Percentiles rank a stretch among this genome's conserved stretches.
Evolutionary conservation across 2,329 filamentous ascomycete species (phyloP).

Genomic region (Claviceps sp.): DNA sequence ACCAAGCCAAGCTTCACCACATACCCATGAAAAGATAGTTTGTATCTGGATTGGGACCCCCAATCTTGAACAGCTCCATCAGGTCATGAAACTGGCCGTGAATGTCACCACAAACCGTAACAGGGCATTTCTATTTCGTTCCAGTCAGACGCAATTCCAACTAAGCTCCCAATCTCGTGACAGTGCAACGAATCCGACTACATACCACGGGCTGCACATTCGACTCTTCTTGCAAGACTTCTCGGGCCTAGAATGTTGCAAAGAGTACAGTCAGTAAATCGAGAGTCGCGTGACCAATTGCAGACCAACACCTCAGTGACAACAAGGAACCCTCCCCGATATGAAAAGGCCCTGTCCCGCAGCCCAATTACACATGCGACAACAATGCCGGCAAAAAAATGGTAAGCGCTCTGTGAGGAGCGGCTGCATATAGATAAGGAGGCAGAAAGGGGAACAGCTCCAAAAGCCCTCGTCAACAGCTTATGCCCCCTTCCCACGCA

Average conservation of each 20-base stretch:
- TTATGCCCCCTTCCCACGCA: background rate
- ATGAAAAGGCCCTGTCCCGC: background rate
- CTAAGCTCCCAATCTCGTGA: background rate
- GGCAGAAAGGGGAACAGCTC: background rate
- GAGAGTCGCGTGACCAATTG: background rate
- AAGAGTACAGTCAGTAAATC: slow-evolving; percentile 16
- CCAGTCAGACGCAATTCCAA: slow-evolving; percentile 1
- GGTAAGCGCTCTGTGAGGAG: background rate
- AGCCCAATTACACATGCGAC: background rate
- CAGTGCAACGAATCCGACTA: slow-evolving; percentile 9
- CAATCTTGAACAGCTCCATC: slow-evolving; percentile 99
- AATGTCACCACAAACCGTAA: slow-evolving; percentile 97
- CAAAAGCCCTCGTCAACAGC: background rate
- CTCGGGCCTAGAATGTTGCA: slow-evolving; percentile 54
- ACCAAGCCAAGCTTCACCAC: slow-evolving; percentile 13
- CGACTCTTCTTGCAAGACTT: slow-evolving; percentile 93
- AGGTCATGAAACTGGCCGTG: slow-evolving; percentile 98
- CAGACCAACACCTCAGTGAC: background rate
- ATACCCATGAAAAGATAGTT: slow-evolving; percentile 99
- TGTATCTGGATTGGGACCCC: slow-evolving; percentile 92
- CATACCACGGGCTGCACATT: slow-evolving; percentile 97
- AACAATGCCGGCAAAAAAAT: background rate
- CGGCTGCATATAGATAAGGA: background rate
- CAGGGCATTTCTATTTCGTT: slow-evolving; percentile 71
- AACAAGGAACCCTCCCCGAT: background rate